Evolutionary conservation across 345 rosid species (phyloP), one percentile per base, ranked within the genome.

Genomic region (Xanthoceras sorbifolium): DNA sequence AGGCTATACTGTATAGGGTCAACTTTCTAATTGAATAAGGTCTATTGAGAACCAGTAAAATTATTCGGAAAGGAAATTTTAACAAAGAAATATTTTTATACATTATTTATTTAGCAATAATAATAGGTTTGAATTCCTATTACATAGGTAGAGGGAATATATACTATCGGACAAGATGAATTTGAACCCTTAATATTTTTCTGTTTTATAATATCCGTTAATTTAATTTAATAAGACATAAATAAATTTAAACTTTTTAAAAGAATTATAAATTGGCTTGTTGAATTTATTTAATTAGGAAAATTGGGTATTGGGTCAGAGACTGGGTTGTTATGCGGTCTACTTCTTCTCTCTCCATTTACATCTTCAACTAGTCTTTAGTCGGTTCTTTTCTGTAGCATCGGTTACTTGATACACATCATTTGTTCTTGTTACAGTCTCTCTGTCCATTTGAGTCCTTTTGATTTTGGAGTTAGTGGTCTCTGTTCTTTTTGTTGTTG

Each of bases 301-400:
- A 22, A 55, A 20, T 55, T 5, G 12, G 1, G 28, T 9, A 23
- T 23, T 57, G 28, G 14, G 25, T 64, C 0, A 6, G 38, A 31
- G 10, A 4, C 36, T 14, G 38, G 57, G 76, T 61, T 46, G 77
- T 81, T 68, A 36, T 72, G 65, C 34, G 36, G 64, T 64, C 66
- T 73, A 46, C 55, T 77, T 50, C 44, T 78, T 50, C n/a, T 40
- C 68, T 72, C 26, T 63, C 15, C 32, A 48, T n/a, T 7, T 3
- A 5, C 17, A 17, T 48, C 17, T 48, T 55, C 26, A 9, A 22
- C 6, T 3, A 55, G 9, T 55, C 8, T 57, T 54, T 55, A 22
- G 26, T n/a, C 62, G 14, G 20, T 32, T 69, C 34, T 8, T 23
- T 17, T 11, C 36, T 6, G 36, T 18, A 14, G 29, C 23, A 20